Base-by-base conservation (phyloP, 495 filamentous ascomycete genomes). In the Mycothermus thermophilus region DNA sequence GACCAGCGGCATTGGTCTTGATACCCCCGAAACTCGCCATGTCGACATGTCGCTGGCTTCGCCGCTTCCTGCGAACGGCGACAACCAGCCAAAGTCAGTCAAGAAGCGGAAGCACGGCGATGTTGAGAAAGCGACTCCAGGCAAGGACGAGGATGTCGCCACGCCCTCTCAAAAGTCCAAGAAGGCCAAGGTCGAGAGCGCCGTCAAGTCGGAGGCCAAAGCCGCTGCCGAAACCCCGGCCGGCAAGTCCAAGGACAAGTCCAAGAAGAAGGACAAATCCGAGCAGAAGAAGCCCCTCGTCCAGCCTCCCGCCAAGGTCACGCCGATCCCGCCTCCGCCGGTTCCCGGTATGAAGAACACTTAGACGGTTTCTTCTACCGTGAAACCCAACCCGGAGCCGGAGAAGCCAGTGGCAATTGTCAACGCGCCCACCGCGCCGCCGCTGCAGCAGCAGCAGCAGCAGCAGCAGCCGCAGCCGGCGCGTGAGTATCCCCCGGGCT, bases 71-170 rank as follows among this genome's bases (percentile, higher is more conserved):
- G 24, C 44, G 7, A 30, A 32, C 20, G 29, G 29, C 16, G 26
- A 35, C 13, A 46, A 52, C 6, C 46, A 46, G 27, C 48, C 47
- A 11, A 37, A 48, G 18, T 39, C 24, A 7, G 37, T 45, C n/a
- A 59, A 54, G 38, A 72, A 72, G 47, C 66, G 68, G 33, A 62
- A 65, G 34, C 50, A 51, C 5, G 57, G 47, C 8, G 46, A 50
- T 0, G 58, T 58, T 2, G 30, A 46, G n/a, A 64, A 69, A 5
- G 52, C 59, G 5, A 52, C 41, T 15, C 46, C 54, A 0, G 43
- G 47, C 19, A 39, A 39, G 15, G 35, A 46, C 20, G 39, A 39
- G 16, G 18, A 27, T 9, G 26, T n/a, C 7, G 20, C 45, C 4
- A 38, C 37, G 1, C 42, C 50, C 18, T 22, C 35, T 29, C 54